These are phyloP conservation scores for Athelia psychrophila DNA, from an alignment of 1,284 basidiomycete genomes.

Conservation along the genomic window DNA sequence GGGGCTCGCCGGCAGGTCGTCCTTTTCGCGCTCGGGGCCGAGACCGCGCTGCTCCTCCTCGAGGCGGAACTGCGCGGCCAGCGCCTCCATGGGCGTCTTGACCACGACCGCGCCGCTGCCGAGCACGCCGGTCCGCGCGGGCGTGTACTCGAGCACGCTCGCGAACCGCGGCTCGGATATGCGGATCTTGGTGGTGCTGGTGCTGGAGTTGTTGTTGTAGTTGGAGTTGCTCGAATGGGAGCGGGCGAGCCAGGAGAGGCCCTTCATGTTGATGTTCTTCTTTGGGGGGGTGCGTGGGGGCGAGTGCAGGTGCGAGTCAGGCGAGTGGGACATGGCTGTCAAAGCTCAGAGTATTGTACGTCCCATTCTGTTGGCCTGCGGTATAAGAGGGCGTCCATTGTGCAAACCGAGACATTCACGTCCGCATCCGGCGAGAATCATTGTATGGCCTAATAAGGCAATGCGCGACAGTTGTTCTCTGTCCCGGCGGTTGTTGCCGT, in stretches of 20 bases:
- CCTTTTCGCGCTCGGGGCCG: constrained; percentile 24
- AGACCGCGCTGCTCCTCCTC: constrained; percentile 22
- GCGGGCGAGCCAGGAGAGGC: constrained; percentile 27
- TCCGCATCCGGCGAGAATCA: no score
- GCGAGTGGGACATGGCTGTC: neutral
- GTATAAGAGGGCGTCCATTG: constrained; percentile 22
- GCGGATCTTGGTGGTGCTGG: constrained; percentile 36
- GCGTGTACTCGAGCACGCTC: constrained; percentile 42
- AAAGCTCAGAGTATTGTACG: constrained; percentile 33
- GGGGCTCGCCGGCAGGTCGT: constrained; percentile 40
- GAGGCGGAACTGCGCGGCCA: constrained; percentile 22
- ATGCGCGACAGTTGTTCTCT: neutral
- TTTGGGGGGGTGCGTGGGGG: constrained; percentile 20
- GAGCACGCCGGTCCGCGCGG: constrained; percentile 45
- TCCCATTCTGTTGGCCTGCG: constrained; percentile 43
- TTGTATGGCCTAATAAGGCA: neutral
- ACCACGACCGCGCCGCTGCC: constrained; percentile 71
- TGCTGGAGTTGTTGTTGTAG: constrained; percentile 12
- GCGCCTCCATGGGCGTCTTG: constrained; percentile 72
- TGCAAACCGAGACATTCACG: no score
- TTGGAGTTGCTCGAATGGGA: constrained; percentile 23
- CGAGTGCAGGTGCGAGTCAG: constrained; percentile 19
- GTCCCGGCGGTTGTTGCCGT: no score
- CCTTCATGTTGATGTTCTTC: constrained; percentile 14
- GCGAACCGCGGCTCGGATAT: constrained; percentile 62